phyloP scores from a whole-genome alignment of 2,329 filamentous ascomycete genomes.

The Zasmidium cellare region DNA sequence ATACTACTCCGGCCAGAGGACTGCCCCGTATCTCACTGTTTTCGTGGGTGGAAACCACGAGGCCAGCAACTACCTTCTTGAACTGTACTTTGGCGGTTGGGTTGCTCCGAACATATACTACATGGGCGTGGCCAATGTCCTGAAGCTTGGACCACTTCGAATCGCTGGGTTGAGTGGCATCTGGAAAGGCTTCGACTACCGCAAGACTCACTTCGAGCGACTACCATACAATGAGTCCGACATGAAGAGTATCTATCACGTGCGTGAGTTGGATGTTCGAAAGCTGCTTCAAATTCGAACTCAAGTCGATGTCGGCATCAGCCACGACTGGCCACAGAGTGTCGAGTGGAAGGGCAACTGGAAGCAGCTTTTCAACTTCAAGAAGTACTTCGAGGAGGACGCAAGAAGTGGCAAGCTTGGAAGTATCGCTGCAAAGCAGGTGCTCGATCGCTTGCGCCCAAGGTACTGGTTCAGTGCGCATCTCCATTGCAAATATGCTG shows the following conservation, averaged over 20 bases:
- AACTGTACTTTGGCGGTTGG: conserved; percentile 96
- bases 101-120: conserved; percentile 97
- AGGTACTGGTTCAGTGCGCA: conserved; percentile 89
- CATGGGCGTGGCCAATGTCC: conserved; percentile 85
- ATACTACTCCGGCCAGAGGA: conserved; percentile 79
- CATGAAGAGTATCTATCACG: conserved; percentile 81
- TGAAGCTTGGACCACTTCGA: conserved; percentile 78
- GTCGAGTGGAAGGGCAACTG: conserved; percentile 78
- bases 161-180: conserved; percentile 92
- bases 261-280: conserved; percentile 84
- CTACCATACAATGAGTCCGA: conserved; percentile 80
- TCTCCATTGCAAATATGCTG: conserved; percentile 83
- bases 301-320: conserved; percentile 87
- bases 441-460: conserved; percentile 79
- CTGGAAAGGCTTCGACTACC: conserved; percentile 89
- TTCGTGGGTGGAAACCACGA: conserved; percentile 97
- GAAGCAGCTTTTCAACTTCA: conserved; percentile 67
- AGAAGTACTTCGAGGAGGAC: conserved; percentile 74
- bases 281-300: conserved; percentile 83
- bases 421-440: conserved; percentile 73
- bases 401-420: conserved; percentile 74
- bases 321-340: conserved; percentile 90
- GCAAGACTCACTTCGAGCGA: conserved; percentile 78
- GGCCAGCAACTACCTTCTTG: conserved; percentile 83
- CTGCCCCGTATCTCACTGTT: conserved; percentile 83